Percentiles rank a stretch among this genome's conserved stretches.
These are phyloP conservation scores for Saturnispora bothae DNA, from an alignment of 805 yeast genomes.

Conservation along the genomic window DNA sequence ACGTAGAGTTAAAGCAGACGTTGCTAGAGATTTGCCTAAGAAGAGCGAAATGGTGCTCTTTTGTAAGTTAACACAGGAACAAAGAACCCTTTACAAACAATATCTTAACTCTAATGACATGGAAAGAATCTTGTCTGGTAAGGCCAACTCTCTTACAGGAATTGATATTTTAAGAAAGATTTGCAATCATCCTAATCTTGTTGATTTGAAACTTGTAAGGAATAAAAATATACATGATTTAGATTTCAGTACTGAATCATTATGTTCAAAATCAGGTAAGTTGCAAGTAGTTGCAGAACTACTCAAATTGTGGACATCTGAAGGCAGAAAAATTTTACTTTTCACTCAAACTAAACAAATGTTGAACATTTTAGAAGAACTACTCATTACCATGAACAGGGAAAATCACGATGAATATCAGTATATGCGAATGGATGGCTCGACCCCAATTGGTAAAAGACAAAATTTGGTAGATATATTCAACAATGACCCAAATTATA, in stretches of 20 bases:
- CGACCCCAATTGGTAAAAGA: slow-evolving; percentile 68
- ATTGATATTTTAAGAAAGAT: slow-evolving; percentile 85
- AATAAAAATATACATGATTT: slow-evolving; percentile 14
- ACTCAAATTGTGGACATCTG: slow-evolving; percentile 62
- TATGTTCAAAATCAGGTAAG: slow-evolving; percentile 56
- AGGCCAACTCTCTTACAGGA: slow-evolving; percentile 74
- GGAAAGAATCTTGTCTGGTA: slow-evolving; percentile 60
- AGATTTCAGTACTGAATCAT: slow-evolving; percentile 28
- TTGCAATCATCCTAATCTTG: slow-evolving; percentile 92
- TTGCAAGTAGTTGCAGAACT: slow-evolving; percentile 79
- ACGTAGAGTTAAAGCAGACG: slow-evolving; percentile 83
- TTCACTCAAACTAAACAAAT: slow-evolving; percentile 92
- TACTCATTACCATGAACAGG: slow-evolving; percentile 35
- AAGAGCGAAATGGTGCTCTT: slow-evolving; percentile 91
- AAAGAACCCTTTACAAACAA: slow-evolving; percentile 60
- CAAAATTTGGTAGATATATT: slow-evolving; percentile 76
- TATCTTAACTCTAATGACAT: slow-evolving; percentile 73
- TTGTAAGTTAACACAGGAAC: slow-evolving; percentile 72
- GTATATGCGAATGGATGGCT: slow-evolving; percentile 88
- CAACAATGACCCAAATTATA: slow-evolving; percentile 47
- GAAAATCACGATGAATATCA: slow-evolving; percentile 25
- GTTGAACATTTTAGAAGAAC: slow-evolving; percentile 76
- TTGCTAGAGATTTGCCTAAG: slow-evolving; percentile 87
- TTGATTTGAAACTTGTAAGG: slow-evolving; percentile 31
- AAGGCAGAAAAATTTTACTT: slow-evolving; percentile 70